Evolutionary conservation across 768 basidiomycete genomes (phyloP).

Genomic region (Lenzites betulinus): DNA sequence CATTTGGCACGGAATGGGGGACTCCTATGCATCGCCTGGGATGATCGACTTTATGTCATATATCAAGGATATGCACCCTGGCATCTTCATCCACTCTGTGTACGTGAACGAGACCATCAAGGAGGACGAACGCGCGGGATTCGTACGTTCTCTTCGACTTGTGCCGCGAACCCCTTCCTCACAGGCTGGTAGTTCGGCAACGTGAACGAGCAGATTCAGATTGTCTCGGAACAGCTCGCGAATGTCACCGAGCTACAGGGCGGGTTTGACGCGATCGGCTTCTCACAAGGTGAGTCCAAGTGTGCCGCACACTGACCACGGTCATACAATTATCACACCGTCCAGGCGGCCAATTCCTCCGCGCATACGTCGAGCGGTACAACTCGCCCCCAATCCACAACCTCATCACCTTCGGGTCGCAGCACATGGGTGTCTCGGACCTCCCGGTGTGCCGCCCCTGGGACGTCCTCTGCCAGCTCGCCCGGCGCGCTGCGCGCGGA

Average conservation of each 20-base stretch:
- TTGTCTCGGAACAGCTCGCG: slow-evolving; percentile 65
- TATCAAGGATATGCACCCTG: slow-evolving; percentile 66
- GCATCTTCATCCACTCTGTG: slow-evolving; percentile 77
- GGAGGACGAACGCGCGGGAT: slow-evolving; percentile 68
- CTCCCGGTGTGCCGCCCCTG: slow-evolving; percentile 62
- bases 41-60: slow-evolving; percentile 64
- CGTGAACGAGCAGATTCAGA: slow-evolving; percentile 65
- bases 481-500: slow-evolving; percentile 57
- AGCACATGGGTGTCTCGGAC: slow-evolving; percentile 85
- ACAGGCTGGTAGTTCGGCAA: slow-evolving; percentile 71
- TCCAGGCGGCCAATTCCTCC: slow-evolving; percentile 79
- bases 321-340: neutral
- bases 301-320: neutral
- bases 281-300: slow-evolving; percentile 69
- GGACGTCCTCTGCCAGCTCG: slow-evolving; percentile 72
- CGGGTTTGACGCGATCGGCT: slow-evolving; percentile 87
- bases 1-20: slow-evolving; percentile 82
- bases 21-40: slow-evolving; percentile 71
- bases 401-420: slow-evolving; percentile 84
- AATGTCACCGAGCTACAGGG: slow-evolving; percentile 60
- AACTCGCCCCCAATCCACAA: slow-evolving; percentile 76
- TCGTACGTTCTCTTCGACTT: slow-evolving; percentile 50
- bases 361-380: slow-evolving; percentile 79
- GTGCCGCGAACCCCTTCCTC: neutral
- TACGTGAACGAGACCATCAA: slow-evolving; percentile 64